Evolutionary conservation across 2,329 filamentous ascomycete species (phyloP), one percentile per base, ranked within the genome.

Genomic region (Colletotrichum nymphaeae): DNA sequence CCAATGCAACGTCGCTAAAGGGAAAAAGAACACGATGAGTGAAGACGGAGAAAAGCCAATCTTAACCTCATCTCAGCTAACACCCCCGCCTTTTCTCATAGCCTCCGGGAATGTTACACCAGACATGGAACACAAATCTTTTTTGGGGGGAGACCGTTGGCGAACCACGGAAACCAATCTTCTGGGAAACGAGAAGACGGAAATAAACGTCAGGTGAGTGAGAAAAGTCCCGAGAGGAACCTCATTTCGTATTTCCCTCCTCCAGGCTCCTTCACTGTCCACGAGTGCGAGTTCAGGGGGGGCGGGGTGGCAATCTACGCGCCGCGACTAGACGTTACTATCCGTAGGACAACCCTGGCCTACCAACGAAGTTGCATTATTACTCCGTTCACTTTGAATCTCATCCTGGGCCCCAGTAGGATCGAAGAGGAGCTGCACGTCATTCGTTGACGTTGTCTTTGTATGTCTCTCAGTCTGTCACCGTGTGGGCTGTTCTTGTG

Each of bases 1-100:
- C 19, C 35, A 32, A 55, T 64, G 46, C 62, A 19, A 26, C 49
- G 49, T 30, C 62, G 7, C 49, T 42, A 64, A 56, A 22, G 22
- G 14, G 14, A 64, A 42, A 49, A 42, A 19, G 16, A 42, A 42
- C 16, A 16, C 28, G 5, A 32, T 3, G 19, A 63, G 28, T n/a
- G 7, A 63, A 12, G 7, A 22, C 19, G 30, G 22, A 30, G 49
- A 52, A 64, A 58, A 63, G 69, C 46, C 68, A 67, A 71, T 71
- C 46, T 71, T 46, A 49, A 71, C 68, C 32, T 71, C 63, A 67
- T 62, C 56, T 56, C 56, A 49, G 46, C 63, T 30, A 49, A 52
- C 12, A 56, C 58, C 46, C 37, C 58, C 35, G 69, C 49, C 35
- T 42, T 63, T 63, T 67, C 64, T 28, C 49, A 49, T 49, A 49